Percentiles rank a stretch among this genome's conserved stretches.
Conservation (phyloP, 106 monocot genomes). For the Allium fistulosum region DNA sequence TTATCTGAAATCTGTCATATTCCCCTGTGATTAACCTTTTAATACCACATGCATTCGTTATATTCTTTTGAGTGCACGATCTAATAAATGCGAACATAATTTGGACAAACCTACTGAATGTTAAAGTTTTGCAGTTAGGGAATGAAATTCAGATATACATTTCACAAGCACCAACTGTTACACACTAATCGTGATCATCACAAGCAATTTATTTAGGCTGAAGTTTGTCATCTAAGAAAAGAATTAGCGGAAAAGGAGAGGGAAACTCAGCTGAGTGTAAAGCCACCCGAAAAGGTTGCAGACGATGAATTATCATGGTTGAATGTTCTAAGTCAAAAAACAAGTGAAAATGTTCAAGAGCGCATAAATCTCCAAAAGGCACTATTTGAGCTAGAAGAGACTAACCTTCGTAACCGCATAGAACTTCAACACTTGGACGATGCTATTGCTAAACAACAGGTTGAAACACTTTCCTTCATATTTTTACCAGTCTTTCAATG, state of each 20-base stretch:
- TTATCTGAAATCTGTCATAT: too few species aligned
- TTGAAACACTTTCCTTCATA: conserved; percentile 10
- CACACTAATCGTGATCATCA: not conserved
- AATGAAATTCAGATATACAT: too few species aligned
- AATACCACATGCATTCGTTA: not conserved
- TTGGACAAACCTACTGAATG: too few species aligned
- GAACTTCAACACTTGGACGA: conserved; percentile 93
- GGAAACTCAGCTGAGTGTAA: conserved; percentile 70
- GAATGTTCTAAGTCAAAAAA: conserved; percentile 82
- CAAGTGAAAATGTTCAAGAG: conserved; percentile 97
- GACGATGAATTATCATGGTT: conserved; percentile 91
- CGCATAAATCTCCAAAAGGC: conserved; percentile 97
- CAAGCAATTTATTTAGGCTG: conserved; percentile 46
- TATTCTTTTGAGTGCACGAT: too few species aligned
- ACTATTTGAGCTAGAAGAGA: conserved; percentile 93
- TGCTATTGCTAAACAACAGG: conserved; percentile 79
- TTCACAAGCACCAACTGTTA: too few species aligned
- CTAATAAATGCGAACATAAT: too few species aligned
- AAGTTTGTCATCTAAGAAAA: conserved; percentile 75
- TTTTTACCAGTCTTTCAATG: too few species aligned
- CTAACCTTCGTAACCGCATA: conserved; percentile 77
- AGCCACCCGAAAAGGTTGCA: conserved; percentile 58
- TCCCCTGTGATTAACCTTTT: not conserved
- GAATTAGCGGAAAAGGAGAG: conserved; percentile 93
- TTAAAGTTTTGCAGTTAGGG: too few species aligned